phyloP scores from a whole-genome alignment of 345 rosid species.

The Punica granatum region DNA sequence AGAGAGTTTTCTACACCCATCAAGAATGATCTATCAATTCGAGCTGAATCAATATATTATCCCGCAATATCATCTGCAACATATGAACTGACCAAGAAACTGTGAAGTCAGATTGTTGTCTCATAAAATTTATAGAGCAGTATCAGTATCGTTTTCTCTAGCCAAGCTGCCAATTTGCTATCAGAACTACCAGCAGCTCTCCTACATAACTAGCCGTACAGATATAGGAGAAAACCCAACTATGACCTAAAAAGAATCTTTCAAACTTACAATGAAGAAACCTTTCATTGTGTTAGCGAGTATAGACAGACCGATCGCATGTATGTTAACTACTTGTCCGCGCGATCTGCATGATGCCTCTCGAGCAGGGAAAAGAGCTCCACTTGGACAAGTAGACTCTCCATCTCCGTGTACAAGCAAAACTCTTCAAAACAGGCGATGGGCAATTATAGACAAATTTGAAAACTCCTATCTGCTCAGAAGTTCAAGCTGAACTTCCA shows the following conservation, averaged over 20 bases:
- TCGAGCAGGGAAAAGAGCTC: conserved; percentile 3
- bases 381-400: background rate
- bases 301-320: background rate
- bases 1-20: background rate
- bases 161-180: background rate
- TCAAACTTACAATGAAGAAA: background rate
- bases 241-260: background rate
- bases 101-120: background rate
- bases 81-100: background rate
- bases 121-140: background rate
- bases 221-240: conserved; percentile 1
- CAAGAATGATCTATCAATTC: background rate
- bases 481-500: conserved; percentile 94
- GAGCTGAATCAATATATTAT: background rate
- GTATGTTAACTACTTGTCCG: background rate
- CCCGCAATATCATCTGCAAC: background rate
- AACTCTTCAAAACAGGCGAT: conserved; percentile 5
- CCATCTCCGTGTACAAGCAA: background rate
- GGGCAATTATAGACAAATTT: background rate
- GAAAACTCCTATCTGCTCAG: conserved; percentile 42
- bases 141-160: background rate
- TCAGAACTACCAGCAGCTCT: conserved; percentile 5
- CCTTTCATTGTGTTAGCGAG: conserved; percentile 9
- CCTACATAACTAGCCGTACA: conserved; percentile 10
- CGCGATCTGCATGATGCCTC: conserved; percentile 1